A percentile compares a stretch with the other conserved stretches of the same genome.
Evolutionary conservation across 768 basidiomycete species (phyloP).

Genomic region (Naganishia kalamii): DNA sequence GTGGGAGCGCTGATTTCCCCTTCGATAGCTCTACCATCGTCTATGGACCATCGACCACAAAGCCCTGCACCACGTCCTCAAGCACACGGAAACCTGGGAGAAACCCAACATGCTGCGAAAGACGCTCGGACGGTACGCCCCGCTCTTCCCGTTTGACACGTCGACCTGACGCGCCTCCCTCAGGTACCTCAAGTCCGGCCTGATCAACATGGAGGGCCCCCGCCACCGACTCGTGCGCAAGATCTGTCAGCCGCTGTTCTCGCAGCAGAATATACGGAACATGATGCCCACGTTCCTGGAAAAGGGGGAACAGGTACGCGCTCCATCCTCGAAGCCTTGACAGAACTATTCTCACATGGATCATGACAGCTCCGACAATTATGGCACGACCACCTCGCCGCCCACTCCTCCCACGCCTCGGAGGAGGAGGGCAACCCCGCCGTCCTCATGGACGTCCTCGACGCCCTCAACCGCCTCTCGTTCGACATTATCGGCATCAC

Average conservation of each 20-base stretch:
- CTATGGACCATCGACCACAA: not conserved
- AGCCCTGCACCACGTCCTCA: not conserved
- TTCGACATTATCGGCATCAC: constrained; percentile 8
- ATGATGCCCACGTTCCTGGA: constrained; percentile 2
- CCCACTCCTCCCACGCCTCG: no score
- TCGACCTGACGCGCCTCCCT: not conserved
- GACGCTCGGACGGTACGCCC: not conserved
- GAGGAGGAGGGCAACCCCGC: not conserved
- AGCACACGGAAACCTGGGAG: not conserved
- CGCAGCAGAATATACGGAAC: not conserved
- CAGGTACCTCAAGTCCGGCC: not conserved
- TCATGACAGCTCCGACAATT: not conserved
- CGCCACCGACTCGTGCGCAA: constrained; percentile 1
- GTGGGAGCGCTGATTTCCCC: not conserved
- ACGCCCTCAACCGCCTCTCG: not conserved
- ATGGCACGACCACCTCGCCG: not conserved
- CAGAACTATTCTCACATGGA: no score
- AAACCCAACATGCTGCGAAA: not conserved
- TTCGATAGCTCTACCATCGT: not conserved
- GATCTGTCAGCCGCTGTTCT: not conserved
- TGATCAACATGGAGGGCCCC: constrained; percentile 3
- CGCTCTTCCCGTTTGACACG: not conserved
- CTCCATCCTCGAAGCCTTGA: no score
- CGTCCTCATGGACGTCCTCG: constrained; percentile 7
- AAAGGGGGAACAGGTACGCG: not conserved